Conservation (phyloP, 306 rosid species). For the Trifolium dubium region DNA sequence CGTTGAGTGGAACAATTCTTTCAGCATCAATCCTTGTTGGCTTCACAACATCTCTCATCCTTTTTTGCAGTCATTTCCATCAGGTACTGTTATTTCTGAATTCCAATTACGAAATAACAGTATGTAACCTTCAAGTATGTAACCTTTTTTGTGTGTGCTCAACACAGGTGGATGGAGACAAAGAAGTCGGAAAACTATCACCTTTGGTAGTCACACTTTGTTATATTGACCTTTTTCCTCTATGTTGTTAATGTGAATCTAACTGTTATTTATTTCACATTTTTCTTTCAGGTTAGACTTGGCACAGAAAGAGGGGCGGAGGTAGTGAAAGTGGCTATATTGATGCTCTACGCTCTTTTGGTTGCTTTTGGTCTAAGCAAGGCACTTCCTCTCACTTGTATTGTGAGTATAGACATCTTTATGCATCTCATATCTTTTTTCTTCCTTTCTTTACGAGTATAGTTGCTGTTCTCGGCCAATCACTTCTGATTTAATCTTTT, state of each 20-base stretch:
- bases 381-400: constrained; percentile 67
- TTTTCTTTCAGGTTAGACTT: constrained; percentile 72
- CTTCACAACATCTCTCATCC: constrained; percentile 79
- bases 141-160: constrained; percentile 27
- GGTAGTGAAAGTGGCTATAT: constrained; percentile 61
- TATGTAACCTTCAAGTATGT: constrained; percentile 32
- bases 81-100: constrained; percentile 55
- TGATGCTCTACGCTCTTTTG: constrained; percentile 59
- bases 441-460: constrained; percentile 4
- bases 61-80: constrained; percentile 94
- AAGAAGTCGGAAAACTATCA: constrained; percentile 82
- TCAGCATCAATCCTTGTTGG: constrained; percentile 86
- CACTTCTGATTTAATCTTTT: constrained; percentile 24
- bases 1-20: constrained; percentile 64
- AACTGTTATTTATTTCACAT: constrained; percentile 11
- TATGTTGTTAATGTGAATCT: constrained; percentile 19
- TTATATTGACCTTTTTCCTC: constrained; percentile 16
- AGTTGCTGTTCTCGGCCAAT: neutral
- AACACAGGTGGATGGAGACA: constrained; percentile 74
- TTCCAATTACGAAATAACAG: neutral
- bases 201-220: constrained; percentile 66
- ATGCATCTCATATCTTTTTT: constrained; percentile 9
- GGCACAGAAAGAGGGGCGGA: constrained; percentile 67
- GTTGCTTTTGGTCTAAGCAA: constrained; percentile 62
- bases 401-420: constrained; percentile 51